Base-by-base conservation (phyloP, 352 stramenopile species). In the Globisporangium nagaii region DNA sequence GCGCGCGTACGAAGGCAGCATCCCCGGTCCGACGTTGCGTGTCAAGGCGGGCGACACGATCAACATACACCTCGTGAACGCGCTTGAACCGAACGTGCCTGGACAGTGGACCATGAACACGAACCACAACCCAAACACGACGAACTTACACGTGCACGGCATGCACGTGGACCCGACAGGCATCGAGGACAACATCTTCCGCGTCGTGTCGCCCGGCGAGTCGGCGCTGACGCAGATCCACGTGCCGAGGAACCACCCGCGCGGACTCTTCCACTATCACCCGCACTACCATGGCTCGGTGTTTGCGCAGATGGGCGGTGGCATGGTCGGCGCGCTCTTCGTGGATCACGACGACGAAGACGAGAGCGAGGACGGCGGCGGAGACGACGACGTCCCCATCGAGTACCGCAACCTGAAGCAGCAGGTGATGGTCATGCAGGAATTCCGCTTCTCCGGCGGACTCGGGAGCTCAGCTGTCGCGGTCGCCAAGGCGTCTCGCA, bases 251-350 rank as follows among this genome's bases (percentile, higher is more conserved):
- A 72, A 83, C 44, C 84, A 95, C 42, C 82, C 80, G 15, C 70
- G 74, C 32, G 84, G 84, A 4, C 55, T 87, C 10, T 95, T 88
- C 58, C 81, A 89, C 63, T 95, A 95, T 66, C 84, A 95, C 54
- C 82, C 84, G 45, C 84, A 95, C 68, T 87, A 82, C 56, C 81
- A 90, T 56, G 81, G 78, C 12, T 81, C 65, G 0, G 85, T 90
- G 19, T 81, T 84, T 46, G 35, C 86, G 52, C 85, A 96, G 54
- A 79, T 91, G 56, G 73, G 70, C 3, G 84, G 84, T 12, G 84
- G 80, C 7, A 90, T 93, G 71, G 77, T 76, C 11, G 79, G 80
- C 22, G 73, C 69, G 11, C 66, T 85, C 28, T 53, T 87, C 3
- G 75, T 90, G n/a, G 77, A 88, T 37, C 28, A 25, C 15, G 20